Conservation (phyloP, 2,329 filamentous ascomycete species). For the Dryadomyces sulphureus region DNA sequence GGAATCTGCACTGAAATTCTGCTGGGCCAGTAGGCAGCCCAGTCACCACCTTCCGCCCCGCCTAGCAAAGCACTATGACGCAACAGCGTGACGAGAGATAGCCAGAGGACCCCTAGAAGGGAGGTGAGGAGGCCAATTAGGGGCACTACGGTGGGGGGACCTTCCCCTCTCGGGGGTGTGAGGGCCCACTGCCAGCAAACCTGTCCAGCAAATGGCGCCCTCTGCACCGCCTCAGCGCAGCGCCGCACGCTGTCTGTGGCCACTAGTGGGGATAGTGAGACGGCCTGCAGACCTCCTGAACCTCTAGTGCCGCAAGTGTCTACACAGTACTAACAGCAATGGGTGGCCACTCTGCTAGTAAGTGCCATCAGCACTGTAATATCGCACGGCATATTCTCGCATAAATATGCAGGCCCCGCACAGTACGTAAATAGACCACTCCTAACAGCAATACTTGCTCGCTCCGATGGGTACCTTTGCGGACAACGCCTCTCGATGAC, state of each 20-base stretch:
- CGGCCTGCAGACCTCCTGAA: background rate
- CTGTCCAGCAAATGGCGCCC: background rate
- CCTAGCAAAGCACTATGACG: background rate
- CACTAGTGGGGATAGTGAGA: conserved; percentile 3
- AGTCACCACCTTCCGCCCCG: background rate
- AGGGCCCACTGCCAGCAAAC: background rate
- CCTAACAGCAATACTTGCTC: background rate
- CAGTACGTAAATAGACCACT: background rate
- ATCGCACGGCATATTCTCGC: background rate
- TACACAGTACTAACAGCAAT: background rate
- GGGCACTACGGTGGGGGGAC: background rate
- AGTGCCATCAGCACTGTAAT: background rate
- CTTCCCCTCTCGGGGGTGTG: background rate
- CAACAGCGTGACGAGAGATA: background rate
- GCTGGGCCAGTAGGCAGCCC: conserved; percentile 1
- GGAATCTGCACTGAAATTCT: background rate
- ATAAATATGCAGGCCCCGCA: background rate
- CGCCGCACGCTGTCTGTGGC: background rate
- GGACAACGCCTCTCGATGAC: conserved; percentile 1
- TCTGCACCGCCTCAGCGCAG: background rate
- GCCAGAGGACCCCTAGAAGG: background rate
- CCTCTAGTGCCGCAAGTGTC: background rate
- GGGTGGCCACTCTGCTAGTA: background rate
- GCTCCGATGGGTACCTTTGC: background rate
- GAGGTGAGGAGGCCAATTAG: background rate